phyloP scores from a whole-genome alignment of 768 basidiomycete species.

The Boletus rubroflammeus region DNA sequence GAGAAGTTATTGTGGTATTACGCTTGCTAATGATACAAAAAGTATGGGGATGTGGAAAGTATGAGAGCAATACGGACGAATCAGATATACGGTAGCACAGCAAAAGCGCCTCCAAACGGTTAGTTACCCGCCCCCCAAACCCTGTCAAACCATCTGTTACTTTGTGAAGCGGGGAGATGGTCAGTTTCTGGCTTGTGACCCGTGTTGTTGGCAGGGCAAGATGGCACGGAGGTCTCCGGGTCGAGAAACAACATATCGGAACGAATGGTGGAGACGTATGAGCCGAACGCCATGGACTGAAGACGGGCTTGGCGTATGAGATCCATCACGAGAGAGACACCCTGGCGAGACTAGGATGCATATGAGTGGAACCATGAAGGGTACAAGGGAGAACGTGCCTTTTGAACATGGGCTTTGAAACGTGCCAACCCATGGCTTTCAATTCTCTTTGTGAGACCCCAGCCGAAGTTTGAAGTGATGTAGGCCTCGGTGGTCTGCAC shows the following conservation, averaged over 20 bases:
- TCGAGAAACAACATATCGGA: constrained; percentile 30
- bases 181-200: constrained; percentile 20
- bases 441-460: constrained; percentile 83
- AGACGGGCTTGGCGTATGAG: constrained; percentile 75
- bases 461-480: constrained; percentile 86
- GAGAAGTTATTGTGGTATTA: constrained; percentile 23
- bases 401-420: constrained; percentile 86
- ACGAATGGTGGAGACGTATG: constrained; percentile 33
- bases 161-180: constrained; percentile 7
- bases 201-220: constrained; percentile 9
- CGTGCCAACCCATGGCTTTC: constrained; percentile 81
- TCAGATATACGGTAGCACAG: constrained; percentile 19
- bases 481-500: constrained; percentile 83
- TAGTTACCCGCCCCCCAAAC: constrained; percentile 23
- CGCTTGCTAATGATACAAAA: constrained; percentile 33
- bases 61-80: constrained; percentile 13
- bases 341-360: constrained; percentile 69
- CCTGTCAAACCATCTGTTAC: constrained; percentile 25
- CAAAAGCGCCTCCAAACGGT: neutral
- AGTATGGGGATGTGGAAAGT: constrained; percentile 12
- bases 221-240: constrained; percentile 18
- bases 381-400: constrained; percentile 43
- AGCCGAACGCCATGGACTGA: constrained; percentile 46
- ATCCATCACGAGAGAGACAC: constrained; percentile 76
- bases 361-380: neutral